Evolutionary conservation across 2,329 filamentous ascomycete species (phyloP).

Genomic region (Colletotrichum sp.): DNA sequence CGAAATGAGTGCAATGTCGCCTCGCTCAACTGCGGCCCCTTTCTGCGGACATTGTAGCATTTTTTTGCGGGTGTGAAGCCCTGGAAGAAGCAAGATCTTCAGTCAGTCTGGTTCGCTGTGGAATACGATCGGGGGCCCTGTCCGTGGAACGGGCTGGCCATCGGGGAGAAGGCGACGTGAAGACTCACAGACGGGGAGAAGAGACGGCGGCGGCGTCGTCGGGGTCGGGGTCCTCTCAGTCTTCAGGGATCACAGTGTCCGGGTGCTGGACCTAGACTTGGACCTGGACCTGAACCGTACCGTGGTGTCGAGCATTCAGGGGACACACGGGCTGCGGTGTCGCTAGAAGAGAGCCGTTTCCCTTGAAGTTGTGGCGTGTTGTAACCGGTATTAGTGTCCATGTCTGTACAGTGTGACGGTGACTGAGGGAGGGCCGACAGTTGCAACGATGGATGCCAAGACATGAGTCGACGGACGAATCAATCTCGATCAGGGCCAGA

Average conservation of each 20-base stretch:
- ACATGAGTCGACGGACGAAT: neutral
- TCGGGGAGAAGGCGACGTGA: neutral
- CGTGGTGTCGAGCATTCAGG: neutral
- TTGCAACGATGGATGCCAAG: neutral
- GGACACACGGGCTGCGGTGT: neutral
- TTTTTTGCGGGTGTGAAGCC: neutral
- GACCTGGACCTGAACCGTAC: neutral
- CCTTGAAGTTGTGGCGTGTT: neutral
- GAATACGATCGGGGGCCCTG: slow-evolving; percentile 8
- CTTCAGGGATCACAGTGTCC: neutral
- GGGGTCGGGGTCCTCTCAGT: neutral
- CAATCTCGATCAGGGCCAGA: slow-evolving; percentile 2
- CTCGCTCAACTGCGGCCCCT: neutral
- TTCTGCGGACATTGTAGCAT: neutral
- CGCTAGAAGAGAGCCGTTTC: neutral
- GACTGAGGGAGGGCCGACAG: neutral
- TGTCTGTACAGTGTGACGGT: neutral
- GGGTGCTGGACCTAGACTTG: neutral
- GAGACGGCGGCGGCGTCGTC: neutral
- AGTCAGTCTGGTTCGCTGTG: neutral
- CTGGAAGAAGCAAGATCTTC: slow-evolving; percentile 11
- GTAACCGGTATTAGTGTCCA: neutral
- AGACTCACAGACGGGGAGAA: neutral
- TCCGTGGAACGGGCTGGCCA: slow-evolving; percentile 13
- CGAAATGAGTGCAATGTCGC: slow-evolving; percentile 19